phyloP scores from a whole-genome alignment of 73 alveolate species.

The Durusdinium trenchii region DNA sequence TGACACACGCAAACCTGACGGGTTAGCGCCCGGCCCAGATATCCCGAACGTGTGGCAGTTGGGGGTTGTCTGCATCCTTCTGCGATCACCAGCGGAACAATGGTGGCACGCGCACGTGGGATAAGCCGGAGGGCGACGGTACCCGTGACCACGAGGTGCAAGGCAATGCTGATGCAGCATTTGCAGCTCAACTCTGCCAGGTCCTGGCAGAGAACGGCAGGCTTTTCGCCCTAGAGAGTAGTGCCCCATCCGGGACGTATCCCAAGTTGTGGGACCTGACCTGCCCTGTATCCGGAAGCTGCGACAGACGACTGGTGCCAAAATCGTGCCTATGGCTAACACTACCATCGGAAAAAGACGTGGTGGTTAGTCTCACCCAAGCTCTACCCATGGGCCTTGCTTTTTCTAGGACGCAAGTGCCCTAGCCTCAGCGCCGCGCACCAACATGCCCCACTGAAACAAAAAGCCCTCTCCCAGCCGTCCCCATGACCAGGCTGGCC shows the following conservation, averaged over 20 bases:
- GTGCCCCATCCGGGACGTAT: not conserved
- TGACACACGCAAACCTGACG: not conserved
- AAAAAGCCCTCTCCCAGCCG: not conserved
- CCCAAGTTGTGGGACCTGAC: not conserved
- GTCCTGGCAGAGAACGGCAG: not conserved
- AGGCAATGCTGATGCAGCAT: not conserved
- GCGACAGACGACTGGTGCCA: not conserved
- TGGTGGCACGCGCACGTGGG: constrained; percentile 5
- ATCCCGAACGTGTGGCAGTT: constrained; percentile 13
- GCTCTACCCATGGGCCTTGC: not conserved
- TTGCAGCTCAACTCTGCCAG: not conserved
- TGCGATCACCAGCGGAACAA: not conserved
- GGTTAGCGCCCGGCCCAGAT: not conserved
- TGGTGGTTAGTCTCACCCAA: not conserved
- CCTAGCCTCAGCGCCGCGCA: not conserved
- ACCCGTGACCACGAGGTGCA: not conserved
- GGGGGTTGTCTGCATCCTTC: not conserved
- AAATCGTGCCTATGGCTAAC: not conserved
- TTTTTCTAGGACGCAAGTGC: not conserved
- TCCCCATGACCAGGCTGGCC: not conserved
- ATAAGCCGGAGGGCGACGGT: not conserved
- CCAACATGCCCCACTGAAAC: not conserved
- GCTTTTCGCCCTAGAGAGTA: not conserved
- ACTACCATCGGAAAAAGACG: not conserved
- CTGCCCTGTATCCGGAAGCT: not conserved